Base-by-base conservation (phyloP, 306 rosid genomes). In the Lotus japonicus region DNA sequence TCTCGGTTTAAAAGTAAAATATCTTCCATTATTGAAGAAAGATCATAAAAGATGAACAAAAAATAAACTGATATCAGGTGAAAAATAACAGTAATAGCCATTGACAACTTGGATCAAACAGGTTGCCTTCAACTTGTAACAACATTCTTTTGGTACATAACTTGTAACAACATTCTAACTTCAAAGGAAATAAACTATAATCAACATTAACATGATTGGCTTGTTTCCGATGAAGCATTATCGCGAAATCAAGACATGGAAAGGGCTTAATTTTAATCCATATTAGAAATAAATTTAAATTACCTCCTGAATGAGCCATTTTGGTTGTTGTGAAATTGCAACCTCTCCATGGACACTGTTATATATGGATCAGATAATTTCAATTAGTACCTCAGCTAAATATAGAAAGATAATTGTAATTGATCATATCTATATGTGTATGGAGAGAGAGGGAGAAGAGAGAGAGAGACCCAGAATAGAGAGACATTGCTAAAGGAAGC, bases 291-390 rank as follows among this genome's bases (percentile, higher is more conserved):
- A 31, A 31, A 42, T 56, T 52, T 71, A 65, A 51, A 23, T 57
- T 67, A 58, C 85, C 74, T 73, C 81, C 48, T 72, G 63, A 44
- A 41, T 66, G 68, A 83, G 41, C 98, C 96, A 92, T 15, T 57
- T 89, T 73, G 97, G 83, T 75, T 87, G 86, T 52, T 82, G 74
- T 58, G 96, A 89, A 53, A 92, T 76, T 66, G 88, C 88, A 76
- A 82, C 92, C 41, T 92, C 97, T 16, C 89, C 88, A 77, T 87
- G 96, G 42, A 80, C 75, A 81, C 97, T 65, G 57, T 38, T 2
- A 31, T n/a, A n/a, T n/a, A n/a, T 85, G 75, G 5, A 7, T 48
- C 57, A 57, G 54, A 66, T 42, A 9, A 61, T 46, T 23, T 66
- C 18, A 21, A 2, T 79, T 31, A 54, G 36, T 18, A 2, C 9